Conservation (phyloP, 2,329 filamentous ascomycete species). For the Diaporthe australafricana region DNA sequence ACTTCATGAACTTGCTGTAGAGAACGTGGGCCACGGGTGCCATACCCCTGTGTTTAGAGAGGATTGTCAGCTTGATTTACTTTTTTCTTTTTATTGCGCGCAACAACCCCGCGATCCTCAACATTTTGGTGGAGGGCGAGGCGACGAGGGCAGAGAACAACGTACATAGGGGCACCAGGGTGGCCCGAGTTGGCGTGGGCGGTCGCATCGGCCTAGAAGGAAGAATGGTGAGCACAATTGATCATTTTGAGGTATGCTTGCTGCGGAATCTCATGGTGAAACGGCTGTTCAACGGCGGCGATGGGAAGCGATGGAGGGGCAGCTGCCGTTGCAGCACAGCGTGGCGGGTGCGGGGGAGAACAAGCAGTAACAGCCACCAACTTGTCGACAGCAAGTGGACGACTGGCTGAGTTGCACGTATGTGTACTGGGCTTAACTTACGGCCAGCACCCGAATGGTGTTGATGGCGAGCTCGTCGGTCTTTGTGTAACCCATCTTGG, state of each 20-base stretch:
- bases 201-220: slow-evolving; percentile 91
- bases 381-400: too few species aligned
- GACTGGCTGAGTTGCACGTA: too few species aligned
- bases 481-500: slow-evolving; percentile 87
- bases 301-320: slow-evolving; percentile 19
- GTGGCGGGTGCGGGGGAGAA: neutral
- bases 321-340: neutral
- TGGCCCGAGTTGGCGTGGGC: slow-evolving; percentile 96
- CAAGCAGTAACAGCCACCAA: too few species aligned
- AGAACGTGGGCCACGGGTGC: slow-evolving; percentile 96
- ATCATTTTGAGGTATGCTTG: neutral
- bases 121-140: neutral
- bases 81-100: neutral
- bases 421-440: slow-evolving; percentile 64
- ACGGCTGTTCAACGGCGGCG: slow-evolving; percentile 1
- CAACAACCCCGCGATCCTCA: slow-evolving; percentile 2
- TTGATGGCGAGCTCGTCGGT: slow-evolving; percentile 93
- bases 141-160: slow-evolving; percentile 38
- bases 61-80: neutral
- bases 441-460: slow-evolving; percentile 96
- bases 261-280: neutral
- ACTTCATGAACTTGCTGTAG: slow-evolving; percentile 99
- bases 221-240: slow-evolving; percentile 40
- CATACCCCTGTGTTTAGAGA: slow-evolving; percentile 70
- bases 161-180: slow-evolving; percentile 95